Evolutionary conservation across 2,329 filamentous ascomycete genomes (phyloP).

Genomic region (Venturia asperata): DNA sequence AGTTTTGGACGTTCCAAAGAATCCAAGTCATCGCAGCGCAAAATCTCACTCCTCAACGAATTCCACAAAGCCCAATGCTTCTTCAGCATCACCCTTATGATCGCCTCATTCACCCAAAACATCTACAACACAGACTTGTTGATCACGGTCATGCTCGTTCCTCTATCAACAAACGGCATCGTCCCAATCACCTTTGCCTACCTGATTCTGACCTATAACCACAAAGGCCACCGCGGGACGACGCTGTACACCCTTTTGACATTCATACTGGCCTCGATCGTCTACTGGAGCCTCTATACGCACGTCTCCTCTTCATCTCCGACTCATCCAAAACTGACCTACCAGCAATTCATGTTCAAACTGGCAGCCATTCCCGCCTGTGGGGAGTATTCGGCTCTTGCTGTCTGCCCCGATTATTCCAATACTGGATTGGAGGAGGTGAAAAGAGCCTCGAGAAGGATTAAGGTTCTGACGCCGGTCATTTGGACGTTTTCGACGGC

Average conservation of each 20-base stretch:
- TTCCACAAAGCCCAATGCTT: conserved; percentile 28
- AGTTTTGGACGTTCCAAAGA: background rate
- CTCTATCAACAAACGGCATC: conserved; percentile 25
- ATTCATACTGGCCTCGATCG: conserved; percentile 24
- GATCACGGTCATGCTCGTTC: conserved; percentile 25
- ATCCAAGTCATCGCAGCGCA: conserved; percentile 12
- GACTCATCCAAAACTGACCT: background rate
- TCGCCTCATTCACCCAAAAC: conserved; percentile 24
- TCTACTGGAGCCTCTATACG: background rate
- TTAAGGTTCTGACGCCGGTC: conserved; percentile 23
- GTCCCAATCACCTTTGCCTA: conserved; percentile 24
- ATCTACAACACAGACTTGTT: conserved; percentile 25
- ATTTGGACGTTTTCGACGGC: conserved; percentile 25
- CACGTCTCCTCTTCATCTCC: conserved; percentile 6
- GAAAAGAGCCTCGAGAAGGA: conserved; percentile 19
- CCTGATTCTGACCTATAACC: conserved; percentile 21
- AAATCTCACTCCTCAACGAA: conserved; percentile 22
- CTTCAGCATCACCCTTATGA: conserved; percentile 26
- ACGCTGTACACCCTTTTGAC: conserved; percentile 22
- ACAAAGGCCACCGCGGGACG: conserved; percentile 19
- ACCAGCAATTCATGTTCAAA: conserved; percentile 26
- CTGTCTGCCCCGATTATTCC: conserved; percentile 24
- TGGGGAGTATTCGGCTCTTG: conserved; percentile 24
- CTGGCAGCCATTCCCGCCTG: conserved; percentile 24
- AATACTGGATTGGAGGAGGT: conserved; percentile 17